Percentiles rank a stretch among this genome's conserved stretches.
These are phyloP conservation scores for Alloteropsis semialata DNA, from an alignment of 176 grass and related monocot species.

Conservation along the genomic window DNA sequence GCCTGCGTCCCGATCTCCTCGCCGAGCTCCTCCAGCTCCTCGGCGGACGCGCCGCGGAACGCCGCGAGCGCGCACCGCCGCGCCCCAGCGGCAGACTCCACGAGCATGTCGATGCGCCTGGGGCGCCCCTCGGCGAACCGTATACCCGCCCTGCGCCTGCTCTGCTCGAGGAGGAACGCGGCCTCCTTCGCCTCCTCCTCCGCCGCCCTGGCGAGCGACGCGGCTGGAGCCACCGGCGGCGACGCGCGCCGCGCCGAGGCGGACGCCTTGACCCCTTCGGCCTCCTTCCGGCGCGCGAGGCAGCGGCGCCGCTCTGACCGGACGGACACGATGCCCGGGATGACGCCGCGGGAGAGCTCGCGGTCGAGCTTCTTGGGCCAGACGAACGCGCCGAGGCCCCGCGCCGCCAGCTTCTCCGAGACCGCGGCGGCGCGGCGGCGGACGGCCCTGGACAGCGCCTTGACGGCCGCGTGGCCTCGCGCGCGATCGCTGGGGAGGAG, in stretches of 20 bases:
- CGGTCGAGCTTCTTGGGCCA: constrained; percentile 43
- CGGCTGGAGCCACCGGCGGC: neutral
- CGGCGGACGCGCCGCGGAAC: constrained; percentile 18
- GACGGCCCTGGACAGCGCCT: neutral
- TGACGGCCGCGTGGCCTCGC: neutral
- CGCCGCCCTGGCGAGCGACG: neutral
- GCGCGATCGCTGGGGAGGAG: neutral
- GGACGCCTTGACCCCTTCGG: neutral
- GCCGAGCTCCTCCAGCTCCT: constrained; percentile 18
- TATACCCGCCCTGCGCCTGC: constrained; percentile 34
- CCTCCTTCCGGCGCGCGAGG: constrained; percentile 28
- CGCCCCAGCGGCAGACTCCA: constrained; percentile 18
- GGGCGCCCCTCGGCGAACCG: constrained; percentile 31
- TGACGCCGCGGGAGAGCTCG: constrained; percentile 35
- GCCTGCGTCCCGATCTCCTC: constrained; percentile 4
- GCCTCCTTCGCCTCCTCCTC: constrained; percentile 29
- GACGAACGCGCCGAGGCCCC: constrained; percentile 35
- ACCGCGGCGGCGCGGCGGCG: constrained; percentile 33
- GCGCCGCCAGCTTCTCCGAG: constrained; percentile 31
- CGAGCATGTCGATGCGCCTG: constrained; percentile 41
- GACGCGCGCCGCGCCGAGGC: neutral
- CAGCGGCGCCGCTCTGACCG: constrained; percentile 20
- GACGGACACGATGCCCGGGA: constrained; percentile 4
- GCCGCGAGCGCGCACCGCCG: constrained; percentile 10
- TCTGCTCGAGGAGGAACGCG: constrained; percentile 45